Base-by-base conservation (phyloP, 202 grass and related monocot species). In the Carex arenaria region DNA sequence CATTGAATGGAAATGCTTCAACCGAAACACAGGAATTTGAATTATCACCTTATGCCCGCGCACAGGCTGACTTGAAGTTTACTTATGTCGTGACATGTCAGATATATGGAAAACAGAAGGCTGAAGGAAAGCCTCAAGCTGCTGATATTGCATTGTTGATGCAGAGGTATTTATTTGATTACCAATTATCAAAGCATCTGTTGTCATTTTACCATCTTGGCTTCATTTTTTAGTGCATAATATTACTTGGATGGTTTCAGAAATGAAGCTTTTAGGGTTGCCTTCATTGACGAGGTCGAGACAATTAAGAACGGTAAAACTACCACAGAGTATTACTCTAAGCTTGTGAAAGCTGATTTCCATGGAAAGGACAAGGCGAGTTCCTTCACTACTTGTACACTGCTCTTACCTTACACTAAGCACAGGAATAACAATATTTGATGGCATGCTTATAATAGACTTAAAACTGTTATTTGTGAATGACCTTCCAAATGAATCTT, bases 221-320 rank as follows among this genome's bases (percentile, higher is more conserved):
- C 78, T 62, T 80, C 36, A 13, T 43, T 40, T 80, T 62, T 53
- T 81, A 72, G 75, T 26, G 47, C 72, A 32, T 80, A 64, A 42
- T 22, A 40, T 83, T 80, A 68, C 75, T 80, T 64, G 72, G 56
- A 81, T 30, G 75, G 82, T 91, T 32, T 69, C 80, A 94, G 94
- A 67, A 91, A 97, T 87, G 94, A 97, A 91, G 94, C 92, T 71
- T 87, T 97, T 51, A 94, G 94, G 90, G 82, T 97, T 94, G 94
- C 94, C 61, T 97, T 88, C 40, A 92, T 97, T 80, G 94, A 94
- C 31, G 85, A 79, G 72, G 87, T 92, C 4, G 94, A 97, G 85
- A 94, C n/a, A 0, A 82, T 87, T 64, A 97, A 92, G 81, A 62
- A 94, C 61, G 92, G 92, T 83, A 94, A 88, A 75, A 85, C 90